A percentile compares a stretch with the other conserved stretches of the same genome.
Evolutionary conservation across 495 filamentous ascomycete genomes (phyloP).

Genomic region (Aspergillus cristatus): DNA sequence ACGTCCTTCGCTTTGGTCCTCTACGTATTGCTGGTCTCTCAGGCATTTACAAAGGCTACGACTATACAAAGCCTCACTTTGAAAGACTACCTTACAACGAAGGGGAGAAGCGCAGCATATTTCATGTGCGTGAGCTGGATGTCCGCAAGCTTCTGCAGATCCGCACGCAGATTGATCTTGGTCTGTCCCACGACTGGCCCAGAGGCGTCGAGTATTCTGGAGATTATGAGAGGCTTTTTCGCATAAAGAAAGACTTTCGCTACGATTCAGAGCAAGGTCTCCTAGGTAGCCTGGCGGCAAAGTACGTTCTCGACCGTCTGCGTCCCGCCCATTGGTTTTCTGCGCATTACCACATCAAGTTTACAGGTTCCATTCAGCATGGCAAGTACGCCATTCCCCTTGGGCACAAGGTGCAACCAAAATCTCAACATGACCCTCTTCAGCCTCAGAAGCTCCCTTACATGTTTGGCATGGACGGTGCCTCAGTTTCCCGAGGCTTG

Average conservation of each 20-base stretch:
- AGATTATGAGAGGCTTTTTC: slow-evolving; percentile 51
- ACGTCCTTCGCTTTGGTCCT: slow-evolving; percentile 70
- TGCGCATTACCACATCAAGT: slow-evolving; percentile 86
- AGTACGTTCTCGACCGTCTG: slow-evolving; percentile 67
- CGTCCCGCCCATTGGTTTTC: slow-evolving; percentile 87
- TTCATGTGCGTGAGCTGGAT: slow-evolving; percentile 87
- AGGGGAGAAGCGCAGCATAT: slow-evolving; percentile 65
- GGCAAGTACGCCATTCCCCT: slow-evolving; percentile 20
- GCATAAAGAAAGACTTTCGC: slow-evolving; percentile 60
- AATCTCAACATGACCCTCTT: background rate
- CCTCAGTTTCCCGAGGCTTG: slow-evolving; percentile 2
- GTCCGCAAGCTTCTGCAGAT: slow-evolving; percentile 81
- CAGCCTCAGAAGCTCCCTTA: background rate
- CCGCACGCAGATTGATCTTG: slow-evolving; percentile 74
- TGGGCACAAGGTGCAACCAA: slow-evolving; percentile 1
- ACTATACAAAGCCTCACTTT: slow-evolving; percentile 71
- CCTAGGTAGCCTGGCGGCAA: slow-evolving; percentile 70
- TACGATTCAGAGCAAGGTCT: slow-evolving; percentile 61
- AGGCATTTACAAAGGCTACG: slow-evolving; percentile 84
- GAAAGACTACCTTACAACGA: slow-evolving; percentile 79
- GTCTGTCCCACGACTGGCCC: slow-evolving; percentile 95
- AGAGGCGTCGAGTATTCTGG: slow-evolving; percentile 67
- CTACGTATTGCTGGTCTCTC: slow-evolving; percentile 84
- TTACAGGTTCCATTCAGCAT: slow-evolving; percentile 62
- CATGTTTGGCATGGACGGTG: slow-evolving; percentile 15